Evolutionary conservation across 2,329 filamentous ascomycete species (phyloP), one percentile per base, ranked within the genome.

Genomic region (Xylaria digitata): DNA sequence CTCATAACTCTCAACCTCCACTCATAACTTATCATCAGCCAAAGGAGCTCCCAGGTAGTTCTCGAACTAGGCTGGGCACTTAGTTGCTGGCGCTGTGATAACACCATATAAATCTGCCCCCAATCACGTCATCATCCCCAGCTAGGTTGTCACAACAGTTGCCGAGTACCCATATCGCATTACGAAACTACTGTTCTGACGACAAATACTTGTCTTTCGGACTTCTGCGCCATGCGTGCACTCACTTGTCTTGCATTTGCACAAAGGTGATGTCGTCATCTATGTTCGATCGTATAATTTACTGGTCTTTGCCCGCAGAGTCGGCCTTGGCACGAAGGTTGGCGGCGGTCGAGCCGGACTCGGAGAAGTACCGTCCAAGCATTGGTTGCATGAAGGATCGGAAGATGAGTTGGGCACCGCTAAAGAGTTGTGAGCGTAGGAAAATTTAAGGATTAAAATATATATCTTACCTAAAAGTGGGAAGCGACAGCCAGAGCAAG

Each of bases 401-500:
- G 92, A 98, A 99, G 84, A 99, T 87, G 78, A 98, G 84, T 82
- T 98, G 94, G 77, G 96, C 95, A 79, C 96, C 96, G 80, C 96
- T 98, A 71, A 56, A 72, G 19, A 43, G 30, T 19, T 53, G 71
- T 78, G 32, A 75, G 70, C 63, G 43, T 40, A 50, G 57, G 63
- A 61, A 62, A 56, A 26, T 8, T 48, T 61, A 26, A 19, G 59
- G 30, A n/a, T 48, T 30, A 32, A 64, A 55, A 61, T 65, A 45
- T n/a, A 49, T 46, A 19, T 63, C 91, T 80, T 90, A 97, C 95
- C 86, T 86, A 86, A 96, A 97, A 82, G 92, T 88, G 81, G 96
- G 96, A 77, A 99, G 93, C 75, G 95, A 90, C 84, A 99, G 94
- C 96, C 96, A 99, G 80, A 99, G 90, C 76, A 98, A 87, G 81